Percentiles rank a stretch among this genome's conserved stretches.
These are phyloP conservation scores for Paramecium biaurelia DNA, from an alignment of 73 alveolate species.

Conservation along the genomic window DNA sequence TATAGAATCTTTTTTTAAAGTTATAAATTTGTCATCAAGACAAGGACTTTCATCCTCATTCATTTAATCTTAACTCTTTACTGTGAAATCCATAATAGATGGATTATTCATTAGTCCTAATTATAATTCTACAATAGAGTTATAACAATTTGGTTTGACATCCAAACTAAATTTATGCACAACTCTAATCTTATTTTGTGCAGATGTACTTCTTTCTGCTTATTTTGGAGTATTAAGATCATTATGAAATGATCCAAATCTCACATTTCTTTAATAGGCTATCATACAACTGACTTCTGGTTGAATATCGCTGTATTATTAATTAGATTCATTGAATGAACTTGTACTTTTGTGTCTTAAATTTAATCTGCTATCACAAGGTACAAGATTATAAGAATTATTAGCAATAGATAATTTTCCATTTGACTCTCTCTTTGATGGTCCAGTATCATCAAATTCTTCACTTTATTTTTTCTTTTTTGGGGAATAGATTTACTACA, in stretches of 20 bases:
- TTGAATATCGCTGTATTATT: neutral
- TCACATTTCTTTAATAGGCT: neutral
- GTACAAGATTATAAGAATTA: neutral
- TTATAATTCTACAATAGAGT: neutral
- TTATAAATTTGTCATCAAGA: neutral
- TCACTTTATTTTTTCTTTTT: neutral
- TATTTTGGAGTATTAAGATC: neutral
- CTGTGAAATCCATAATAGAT: neutral
- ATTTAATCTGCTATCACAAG: neutral
- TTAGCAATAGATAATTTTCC: neutral
- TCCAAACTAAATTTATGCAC: conserved; percentile 18
- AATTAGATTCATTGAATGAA: neutral
- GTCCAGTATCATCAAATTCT: neutral
- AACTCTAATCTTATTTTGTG: neutral
- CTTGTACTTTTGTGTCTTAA: conserved; percentile 4
- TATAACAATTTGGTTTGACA: neutral
- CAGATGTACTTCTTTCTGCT: neutral
- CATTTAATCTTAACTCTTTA: neutral
- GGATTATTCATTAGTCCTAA: neutral
- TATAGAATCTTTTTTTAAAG: neutral
- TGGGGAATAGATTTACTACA: neutral
- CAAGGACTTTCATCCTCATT: conserved; percentile 49
- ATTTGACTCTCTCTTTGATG: neutral
- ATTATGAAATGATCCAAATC: conserved; percentile 24
- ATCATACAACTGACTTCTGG: neutral